These are phyloP conservation scores for Silene coronaria DNA, from an alignment of 179 eudicot species.

Conservation along the genomic window DNA sequence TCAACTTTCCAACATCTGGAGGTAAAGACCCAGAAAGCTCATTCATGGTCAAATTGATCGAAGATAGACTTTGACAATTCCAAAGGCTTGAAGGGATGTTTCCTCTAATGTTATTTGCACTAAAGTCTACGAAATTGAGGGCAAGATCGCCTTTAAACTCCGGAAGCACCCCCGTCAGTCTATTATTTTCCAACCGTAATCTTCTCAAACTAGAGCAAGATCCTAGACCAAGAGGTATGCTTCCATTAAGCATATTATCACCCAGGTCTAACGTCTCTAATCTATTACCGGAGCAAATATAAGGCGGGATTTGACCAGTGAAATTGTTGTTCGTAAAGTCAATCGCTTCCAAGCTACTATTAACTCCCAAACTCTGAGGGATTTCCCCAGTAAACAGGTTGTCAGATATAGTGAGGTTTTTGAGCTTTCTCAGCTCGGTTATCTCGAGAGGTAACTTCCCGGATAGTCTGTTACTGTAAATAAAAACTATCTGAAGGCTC, in stretches of 20 bases:
- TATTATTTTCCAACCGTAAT: slow-evolving; percentile 47
- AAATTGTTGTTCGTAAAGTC: slow-evolving; percentile 63
- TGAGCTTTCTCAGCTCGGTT: slow-evolving; percentile 42
- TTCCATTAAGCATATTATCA: slow-evolving; percentile 47
- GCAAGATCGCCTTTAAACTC: slow-evolving; percentile 38
- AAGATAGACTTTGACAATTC: slow-evolving; percentile 36
- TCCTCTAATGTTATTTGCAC: slow-evolving; percentile 48
- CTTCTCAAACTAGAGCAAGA: slow-evolving; percentile 50
- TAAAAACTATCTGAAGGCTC: slow-evolving; percentile 37
- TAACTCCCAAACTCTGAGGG: slow-evolving; percentile 57
- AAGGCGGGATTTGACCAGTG: slow-evolving; percentile 55
- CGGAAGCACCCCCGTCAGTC: slow-evolving; percentile 53
- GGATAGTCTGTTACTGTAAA: slow-evolving; percentile 42
- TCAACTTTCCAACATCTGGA: slow-evolving; percentile 46
- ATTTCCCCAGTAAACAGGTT: slow-evolving; percentile 58
- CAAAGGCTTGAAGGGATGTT: slow-evolving; percentile 45
- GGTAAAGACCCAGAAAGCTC: slow-evolving; percentile 52
- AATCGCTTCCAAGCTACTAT: slow-evolving; percentile 41
- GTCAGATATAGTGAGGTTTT: slow-evolving; percentile 42
- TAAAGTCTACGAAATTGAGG: slow-evolving; percentile 46
- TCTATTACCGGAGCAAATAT: slow-evolving; percentile 45
- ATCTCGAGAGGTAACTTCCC: slow-evolving; percentile 58
- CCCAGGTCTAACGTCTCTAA: slow-evolving; percentile 44
- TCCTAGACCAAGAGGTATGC: slow-evolving; percentile 55
- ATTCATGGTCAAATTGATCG: slow-evolving; percentile 49